Conservation (phyloP, 2,329 filamentous ascomycete genomes). For the Fusarium abutilonis region DNA sequence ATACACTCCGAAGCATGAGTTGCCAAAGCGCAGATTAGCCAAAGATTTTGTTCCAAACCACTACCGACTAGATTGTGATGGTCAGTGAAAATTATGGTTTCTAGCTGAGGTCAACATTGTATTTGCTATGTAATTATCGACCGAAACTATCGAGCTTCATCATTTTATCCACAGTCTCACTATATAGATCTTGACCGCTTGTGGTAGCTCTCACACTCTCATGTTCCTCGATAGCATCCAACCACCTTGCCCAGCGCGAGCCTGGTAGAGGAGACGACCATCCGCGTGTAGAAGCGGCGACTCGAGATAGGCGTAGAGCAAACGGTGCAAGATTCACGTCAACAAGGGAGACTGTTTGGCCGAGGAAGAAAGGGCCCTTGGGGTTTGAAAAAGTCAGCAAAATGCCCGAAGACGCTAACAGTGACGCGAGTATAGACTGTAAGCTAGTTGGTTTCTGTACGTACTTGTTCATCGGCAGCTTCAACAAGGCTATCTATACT, state of each 20-base stretch:
- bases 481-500: constrained; percentile 67
- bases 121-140: too few species aligned
- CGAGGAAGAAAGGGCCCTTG: constrained; percentile 75
- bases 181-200: constrained; percentile 64
- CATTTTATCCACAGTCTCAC: constrained; percentile 68
- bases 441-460: constrained; percentile 1
- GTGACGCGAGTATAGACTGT: too few species aligned
- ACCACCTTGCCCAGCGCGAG: constrained; percentile 74
- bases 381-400: neutral
- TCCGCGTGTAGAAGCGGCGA: constrained; percentile 70
- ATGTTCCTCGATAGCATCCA: constrained; percentile 73
- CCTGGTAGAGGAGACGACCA: constrained; percentile 73
- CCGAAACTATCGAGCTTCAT: constrained; percentile 3
- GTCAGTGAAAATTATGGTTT: too few species aligned
- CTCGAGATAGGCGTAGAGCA: constrained; percentile 72
- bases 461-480: constrained; percentile 57
- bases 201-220: constrained; percentile 72
- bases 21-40: too few species aligned
- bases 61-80: too few species aligned
- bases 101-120: too few species aligned
- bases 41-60: neutral
- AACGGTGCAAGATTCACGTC: constrained; percentile 82
- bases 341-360: constrained; percentile 66
- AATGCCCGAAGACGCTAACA: neutral
- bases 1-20: constrained; percentile 13